These are phyloP conservation scores for Dipodascus albidus DNA, from an alignment of 805 yeast species.

Conservation along the genomic window DNA sequence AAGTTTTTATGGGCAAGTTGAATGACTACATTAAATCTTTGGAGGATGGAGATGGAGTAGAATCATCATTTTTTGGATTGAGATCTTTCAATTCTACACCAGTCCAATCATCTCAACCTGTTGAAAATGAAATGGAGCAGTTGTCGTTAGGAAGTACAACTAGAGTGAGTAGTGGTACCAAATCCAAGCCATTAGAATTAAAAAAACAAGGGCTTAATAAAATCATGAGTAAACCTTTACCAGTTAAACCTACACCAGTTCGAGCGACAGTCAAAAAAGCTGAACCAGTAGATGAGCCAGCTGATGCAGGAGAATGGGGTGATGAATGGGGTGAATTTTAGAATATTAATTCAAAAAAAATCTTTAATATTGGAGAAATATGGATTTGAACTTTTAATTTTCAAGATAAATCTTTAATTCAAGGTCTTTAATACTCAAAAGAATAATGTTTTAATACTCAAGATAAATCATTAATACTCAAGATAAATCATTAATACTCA, in stretches of 20 bases:
- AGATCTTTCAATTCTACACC: neutral
- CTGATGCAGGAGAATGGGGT: neutral
- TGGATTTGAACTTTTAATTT: no score
- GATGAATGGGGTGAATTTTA: neutral
- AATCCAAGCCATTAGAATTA: neutral
- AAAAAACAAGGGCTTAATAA: neutral
- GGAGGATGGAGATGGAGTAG: slow-evolving; percentile 10
- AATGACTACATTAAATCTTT: slow-evolving; percentile 33
- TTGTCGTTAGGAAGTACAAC: neutral
- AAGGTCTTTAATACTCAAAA: no score
- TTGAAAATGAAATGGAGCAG: neutral
- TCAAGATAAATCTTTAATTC: no score
- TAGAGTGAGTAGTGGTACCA: neutral
- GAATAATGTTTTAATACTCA: no score
- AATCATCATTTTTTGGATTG: neutral
- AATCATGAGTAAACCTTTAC: neutral
- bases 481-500: no score
- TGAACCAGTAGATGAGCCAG: neutral
- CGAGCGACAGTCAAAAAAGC: neutral
- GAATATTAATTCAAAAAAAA: no score
- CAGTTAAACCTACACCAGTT: neutral
- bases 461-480: no score
- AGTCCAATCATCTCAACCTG: neutral
- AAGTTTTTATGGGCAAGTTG: slow-evolving; percentile 45
- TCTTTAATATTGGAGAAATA: no score